Evolutionary conservation across 495 filamentous ascomycete genomes (phyloP), one percentile per base, ranked within the genome.

Genomic region (Letharia lupina): DNA sequence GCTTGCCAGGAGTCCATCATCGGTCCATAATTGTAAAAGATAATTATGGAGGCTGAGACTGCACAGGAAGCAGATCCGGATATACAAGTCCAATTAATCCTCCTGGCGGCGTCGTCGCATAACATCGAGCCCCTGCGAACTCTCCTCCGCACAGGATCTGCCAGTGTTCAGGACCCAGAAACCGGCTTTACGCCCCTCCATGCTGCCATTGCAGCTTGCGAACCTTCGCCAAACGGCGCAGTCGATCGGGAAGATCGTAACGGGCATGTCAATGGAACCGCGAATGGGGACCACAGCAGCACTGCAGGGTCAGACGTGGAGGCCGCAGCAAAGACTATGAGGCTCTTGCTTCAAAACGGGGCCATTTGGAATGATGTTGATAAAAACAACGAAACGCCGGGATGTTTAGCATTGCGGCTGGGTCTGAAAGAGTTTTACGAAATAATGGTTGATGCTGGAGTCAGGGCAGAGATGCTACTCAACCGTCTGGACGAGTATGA

Each of bases 281-380:
- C 31, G 1, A 40, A 65, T 35, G 62, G 42, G 15, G 58, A 65
- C 23, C 11, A 54, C 61, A 68, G 52, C 23, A 61, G 50, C 41
- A n/a, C 16, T 41, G 68, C 76, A 37, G 70, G 79, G 20, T 72
- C 81, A 23, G 73, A 78, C 41, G 71, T 87, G 12, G 79, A 87
- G 56, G 78, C 78, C 15, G 88, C 83, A 56, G 81, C 75, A 47
- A 79, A 86, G 61, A 91, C 87, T 0, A 81, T 97, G 20, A 82
- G 82, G 62, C 84, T 95, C 70, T 79, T 98, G 35, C 79, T 98
- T 61, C 80, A 91, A 70, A 86, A 90, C 72, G 94, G 94, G 4
- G 95, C 90, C 8, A 96, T 98, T 63, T 98, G 94, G 94, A 98
- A 98, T 76, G 92, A 96, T 74, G 79, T 98, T 5, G 91, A 98